Evolutionary conservation across 2,329 filamentous ascomycete genomes (phyloP), one percentile per base, ranked within the genome.

Genomic region (Cladophialophora yegresii): DNA sequence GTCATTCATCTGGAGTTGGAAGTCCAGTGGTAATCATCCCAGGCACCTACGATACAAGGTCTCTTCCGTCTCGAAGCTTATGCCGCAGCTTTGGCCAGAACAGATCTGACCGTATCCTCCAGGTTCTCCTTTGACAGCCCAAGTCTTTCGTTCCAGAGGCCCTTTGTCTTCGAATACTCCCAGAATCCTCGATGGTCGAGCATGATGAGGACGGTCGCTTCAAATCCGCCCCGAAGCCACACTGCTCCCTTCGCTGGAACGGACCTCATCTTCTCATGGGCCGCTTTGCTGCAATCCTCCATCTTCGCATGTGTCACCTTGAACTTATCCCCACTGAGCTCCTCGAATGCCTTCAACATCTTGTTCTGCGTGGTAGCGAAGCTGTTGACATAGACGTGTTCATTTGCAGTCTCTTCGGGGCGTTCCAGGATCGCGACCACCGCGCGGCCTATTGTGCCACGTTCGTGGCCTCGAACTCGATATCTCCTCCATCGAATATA

Each of bases 321-420:
- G 79, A 82, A 87, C 65, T 83, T 82, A 20, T 75, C 71, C 1
- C 81, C 81, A 0, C 82, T 84, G 10, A 80, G 75, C 62, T 82
- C 80, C 74, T 89, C 84, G 2, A 84, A 75, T 0, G 80, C 72
- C 12, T 76, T 73, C 1, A 89, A 71, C 1, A 90, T 74, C 67
- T 88, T 79, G 20, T 84, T 83, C 74, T 88, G 86, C 1, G 82
- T 82, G 0, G 82, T 80, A 32, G 81, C 81, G 69, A 87, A 85
- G 0, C 83, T 86, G 2, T 84, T 81, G 16, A 88, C 75, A 57
- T 80, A 81, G 32, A 89, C 73, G 72, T 86, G 84, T 65, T 83
- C 79, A 72, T 89, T 89, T 40, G 78, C 81, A 0, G 85, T 87
- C 63, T 80, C 75, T 1, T 80, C 77, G 0, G 81, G 78, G 45